Evolutionary conservation across 2,329 filamentous ascomycete genomes (phyloP).

Genomic region (Westerdykella sp.): DNA sequence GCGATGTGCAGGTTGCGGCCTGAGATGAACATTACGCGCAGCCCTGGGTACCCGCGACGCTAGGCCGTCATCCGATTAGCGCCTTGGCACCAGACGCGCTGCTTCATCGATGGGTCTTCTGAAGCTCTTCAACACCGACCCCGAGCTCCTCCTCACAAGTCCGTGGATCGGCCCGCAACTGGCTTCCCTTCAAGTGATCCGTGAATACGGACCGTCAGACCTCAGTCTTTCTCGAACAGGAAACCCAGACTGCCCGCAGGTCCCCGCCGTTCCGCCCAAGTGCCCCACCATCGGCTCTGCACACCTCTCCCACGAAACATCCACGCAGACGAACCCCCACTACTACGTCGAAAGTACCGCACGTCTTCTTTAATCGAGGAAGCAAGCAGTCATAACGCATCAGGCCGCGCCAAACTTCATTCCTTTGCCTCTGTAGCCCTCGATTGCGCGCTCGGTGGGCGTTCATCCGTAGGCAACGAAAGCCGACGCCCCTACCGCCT

Average conservation of each 20-base stretch:
- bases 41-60: too few species aligned
- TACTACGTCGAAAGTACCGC: too few species aligned
- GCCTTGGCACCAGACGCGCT: too few species aligned
- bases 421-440: too few species aligned
- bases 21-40: too few species aligned
- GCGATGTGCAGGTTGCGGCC: too few species aligned
- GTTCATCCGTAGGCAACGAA: slow-evolving; percentile 18
- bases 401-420: too few species aligned
- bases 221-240: slow-evolving; percentile 3
- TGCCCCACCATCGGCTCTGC: slow-evolving; percentile 33
- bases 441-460: too few species aligned
- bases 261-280: slow-evolving; percentile 6
- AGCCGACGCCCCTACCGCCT: slow-evolving; percentile 13
- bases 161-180: slow-evolving; percentile 15
- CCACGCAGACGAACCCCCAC: too few species aligned
- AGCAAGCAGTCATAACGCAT: too few species aligned
- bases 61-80: too few species aligned
- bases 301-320: slow-evolving; percentile 5
- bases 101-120: slow-evolving; percentile 1
- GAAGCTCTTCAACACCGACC: slow-evolving; percentile 5
- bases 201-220: slow-evolving; percentile 3
- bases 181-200: slow-evolving; percentile 11
- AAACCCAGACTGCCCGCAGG: slow-evolving; percentile 20
- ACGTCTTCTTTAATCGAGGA: too few species aligned
- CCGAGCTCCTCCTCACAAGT: slow-evolving; percentile 3